Evolutionary conservation across 2,329 filamentous ascomycete genomes (phyloP).

Genomic region (Colletotrichum liaoningense): DNA sequence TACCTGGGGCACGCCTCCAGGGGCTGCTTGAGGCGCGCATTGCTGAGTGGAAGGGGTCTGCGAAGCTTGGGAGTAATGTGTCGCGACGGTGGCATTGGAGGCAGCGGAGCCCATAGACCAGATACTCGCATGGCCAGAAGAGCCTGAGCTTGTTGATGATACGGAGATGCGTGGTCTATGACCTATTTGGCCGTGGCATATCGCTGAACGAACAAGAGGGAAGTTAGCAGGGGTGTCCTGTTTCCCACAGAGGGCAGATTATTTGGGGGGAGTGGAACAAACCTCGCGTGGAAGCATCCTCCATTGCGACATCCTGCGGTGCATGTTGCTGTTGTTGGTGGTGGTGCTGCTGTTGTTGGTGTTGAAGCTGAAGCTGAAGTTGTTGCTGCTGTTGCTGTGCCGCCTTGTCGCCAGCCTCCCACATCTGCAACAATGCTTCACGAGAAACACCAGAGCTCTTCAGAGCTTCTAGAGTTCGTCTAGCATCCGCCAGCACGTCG

Average conservation of each 20-base stretch:
- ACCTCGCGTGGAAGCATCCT: conserved; percentile 37
- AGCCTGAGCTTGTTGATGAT: conserved; percentile 62
- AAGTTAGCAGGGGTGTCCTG: conserved; percentile 10
- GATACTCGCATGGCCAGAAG: conserved; percentile 53
- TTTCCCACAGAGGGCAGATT: neutral
- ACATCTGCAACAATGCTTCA: conserved; percentile 47
- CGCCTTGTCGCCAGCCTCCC: conserved; percentile 36
- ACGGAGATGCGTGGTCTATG: conserved; percentile 57
- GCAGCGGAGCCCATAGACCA: conserved; percentile 46
- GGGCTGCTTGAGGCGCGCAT: conserved; percentile 39
- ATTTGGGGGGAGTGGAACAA: neutral
- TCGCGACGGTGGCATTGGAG: conserved; percentile 41
- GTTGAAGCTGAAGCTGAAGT: neutral
- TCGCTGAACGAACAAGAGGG: conserved; percentile 47
- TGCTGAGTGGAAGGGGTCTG: conserved; percentile 50
- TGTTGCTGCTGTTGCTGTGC: conserved; percentile 24
- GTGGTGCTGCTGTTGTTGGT: conserved; percentile 1
- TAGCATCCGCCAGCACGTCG: conserved; percentile 57
- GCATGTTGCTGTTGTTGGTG: conserved; percentile 3
- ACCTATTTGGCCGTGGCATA: conserved; percentile 49
- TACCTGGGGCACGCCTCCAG: conserved; percentile 32
- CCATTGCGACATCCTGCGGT: conserved; percentile 26
- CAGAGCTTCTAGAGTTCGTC: conserved; percentile 57
- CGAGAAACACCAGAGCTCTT: conserved; percentile 58
- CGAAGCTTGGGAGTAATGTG: conserved; percentile 51